Base-by-base conservation (phyloP, 768 basidiomycete species). In the Panaeolus cyanescens region DNA sequence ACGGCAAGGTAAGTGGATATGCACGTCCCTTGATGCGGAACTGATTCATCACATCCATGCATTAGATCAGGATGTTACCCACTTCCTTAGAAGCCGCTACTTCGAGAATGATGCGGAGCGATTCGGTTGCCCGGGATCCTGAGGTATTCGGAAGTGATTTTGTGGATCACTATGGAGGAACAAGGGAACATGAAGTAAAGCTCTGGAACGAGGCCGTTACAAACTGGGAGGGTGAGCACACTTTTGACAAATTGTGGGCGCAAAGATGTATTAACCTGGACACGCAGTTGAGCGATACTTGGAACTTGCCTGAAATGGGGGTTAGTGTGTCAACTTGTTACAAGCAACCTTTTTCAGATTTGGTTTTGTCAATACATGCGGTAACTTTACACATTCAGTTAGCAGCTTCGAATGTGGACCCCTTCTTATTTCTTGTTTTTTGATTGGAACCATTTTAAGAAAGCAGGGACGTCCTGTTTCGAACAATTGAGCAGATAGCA, bases 131-230 rank as follows among this genome's bases (percentile, higher is more conserved):
- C 2, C 83, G 97, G 32, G 90, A 95, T 70, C 71, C 73, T 15
- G 71, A 73, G 9, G 79, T 93, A 39, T 87, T 99, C 59, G 96
- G 96, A 0, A 79, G 95, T 68, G 88, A 86, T 22, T 97, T 98
- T 69, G 93, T 99, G 1, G 93, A 99, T 15, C 97, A 99, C 71
- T 96, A 85, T 68, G 94, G 92, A 2, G 96, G 95, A 7, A 99
- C 97, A n/a, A 85, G 96, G 67, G 85, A 93, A 72, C 91, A 98
- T 71, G 95, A 96, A 71, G 87, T 96, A 59, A 86, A 81, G 57
- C 68, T 91, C 25, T 96, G 92, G 90, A 91, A 94, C 66, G 85
- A 88, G 67, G 93, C 94, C 2, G 94, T 96, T 36, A 97, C 96
- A 10, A 90, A 85, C 71, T 98, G 93, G 95, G 96, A 96, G 85